phyloP scores from a whole-genome alignment of 2,329 filamentous ascomycete genomes.

The Zalaria sp. region DNA sequence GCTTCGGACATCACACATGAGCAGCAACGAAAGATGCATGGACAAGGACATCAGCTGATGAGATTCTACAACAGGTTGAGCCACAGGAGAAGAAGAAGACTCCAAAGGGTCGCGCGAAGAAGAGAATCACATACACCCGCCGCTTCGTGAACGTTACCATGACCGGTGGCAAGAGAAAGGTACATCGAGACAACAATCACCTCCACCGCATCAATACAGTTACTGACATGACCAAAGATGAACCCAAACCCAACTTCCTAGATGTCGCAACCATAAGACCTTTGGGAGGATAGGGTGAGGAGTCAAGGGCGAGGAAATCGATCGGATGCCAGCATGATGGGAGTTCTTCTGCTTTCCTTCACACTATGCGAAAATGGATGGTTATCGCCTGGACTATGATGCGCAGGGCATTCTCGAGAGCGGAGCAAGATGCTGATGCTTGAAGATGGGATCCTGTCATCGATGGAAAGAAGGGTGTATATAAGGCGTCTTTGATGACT shows the following conservation, averaged over 20 bases:
- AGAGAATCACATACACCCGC: conserved; percentile 91
- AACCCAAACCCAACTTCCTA: conserved; percentile 74
- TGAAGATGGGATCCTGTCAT: conserved; percentile 3
- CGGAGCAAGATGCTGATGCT: conserved; percentile 3
- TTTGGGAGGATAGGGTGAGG: no score
- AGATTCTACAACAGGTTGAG: conserved; percentile 49
- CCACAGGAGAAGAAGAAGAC: conserved; percentile 90
- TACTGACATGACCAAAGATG: conserved; percentile 41
- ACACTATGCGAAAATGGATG: neutral
- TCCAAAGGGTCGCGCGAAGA: conserved; percentile 94
- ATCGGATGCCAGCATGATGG: neutral
- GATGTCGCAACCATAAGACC: conserved; percentile 2
- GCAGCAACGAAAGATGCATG: neutral
- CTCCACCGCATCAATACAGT: conserved; percentile 16
- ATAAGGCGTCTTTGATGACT: conserved; percentile 6
- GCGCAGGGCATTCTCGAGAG: conserved; percentile 1
- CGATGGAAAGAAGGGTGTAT: conserved; percentile 4
- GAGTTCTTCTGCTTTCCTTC: neutral
- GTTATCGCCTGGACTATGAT: neutral
- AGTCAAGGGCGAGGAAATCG: neutral
- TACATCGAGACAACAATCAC: conserved; percentile 30
- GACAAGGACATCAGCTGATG: conserved; percentile 11
- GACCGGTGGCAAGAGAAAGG: conserved; percentile 98
- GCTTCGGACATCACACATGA: neutral
- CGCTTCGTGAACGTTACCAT: conserved; percentile 97